phyloP scores from a whole-genome alignment of 176 grass and related monocot genomes.

The Secale cereale region DNA sequence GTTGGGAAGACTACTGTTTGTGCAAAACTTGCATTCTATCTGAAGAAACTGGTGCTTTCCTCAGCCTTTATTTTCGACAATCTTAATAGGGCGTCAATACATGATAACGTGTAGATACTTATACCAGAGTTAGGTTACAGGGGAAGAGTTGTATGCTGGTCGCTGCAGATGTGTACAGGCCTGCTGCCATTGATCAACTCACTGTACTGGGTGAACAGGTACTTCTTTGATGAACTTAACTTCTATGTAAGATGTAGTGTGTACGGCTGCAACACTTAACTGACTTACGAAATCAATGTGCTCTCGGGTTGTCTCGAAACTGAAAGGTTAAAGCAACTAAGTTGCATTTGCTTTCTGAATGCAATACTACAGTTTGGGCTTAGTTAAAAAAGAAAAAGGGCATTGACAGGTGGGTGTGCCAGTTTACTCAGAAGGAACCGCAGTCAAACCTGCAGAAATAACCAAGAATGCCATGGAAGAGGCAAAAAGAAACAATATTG shows the following conservation, averaged over 20 bases:
- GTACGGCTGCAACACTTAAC: background rate
- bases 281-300: background rate
- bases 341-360: background rate
- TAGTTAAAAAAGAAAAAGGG: background rate
- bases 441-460: constrained; percentile 76
- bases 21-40: constrained; percentile 90
- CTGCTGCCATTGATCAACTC: constrained; percentile 98
- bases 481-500: constrained; percentile 73
- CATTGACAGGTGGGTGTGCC: constrained; percentile 66
- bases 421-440: constrained; percentile 83
- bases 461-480: constrained; percentile 75
- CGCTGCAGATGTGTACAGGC: constrained; percentile 95
- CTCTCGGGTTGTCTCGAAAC: background rate
- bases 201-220: constrained; percentile 84
- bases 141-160: constrained; percentile 96
- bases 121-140: constrained; percentile 59
- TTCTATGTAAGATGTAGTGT: background rate
- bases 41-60: constrained; percentile 82
- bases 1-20: constrained; percentile 98
- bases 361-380: background rate
- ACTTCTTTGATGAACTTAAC: background rate
- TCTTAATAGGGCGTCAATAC: constrained; percentile 1
- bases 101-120: constrained; percentile 36
- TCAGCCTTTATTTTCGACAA: background rate
- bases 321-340: background rate